Conservation (phyloP, 768 basidiomycete genomes). For the Podaxis pistillaris region DNA sequence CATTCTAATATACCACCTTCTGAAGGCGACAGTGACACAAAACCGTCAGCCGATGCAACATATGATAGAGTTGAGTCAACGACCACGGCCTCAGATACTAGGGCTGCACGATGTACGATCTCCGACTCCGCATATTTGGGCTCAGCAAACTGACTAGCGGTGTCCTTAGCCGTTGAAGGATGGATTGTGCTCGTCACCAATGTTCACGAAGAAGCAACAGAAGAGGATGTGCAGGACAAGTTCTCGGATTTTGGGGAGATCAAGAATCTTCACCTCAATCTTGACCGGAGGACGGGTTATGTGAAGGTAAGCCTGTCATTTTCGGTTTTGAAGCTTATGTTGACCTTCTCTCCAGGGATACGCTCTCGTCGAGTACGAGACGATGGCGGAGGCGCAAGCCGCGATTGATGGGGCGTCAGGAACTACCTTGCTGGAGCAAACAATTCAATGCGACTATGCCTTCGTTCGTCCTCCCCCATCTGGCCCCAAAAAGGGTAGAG, state of each 20-base stretch:
- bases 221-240: conserved; percentile 95
- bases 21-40: conserved; percentile 62
- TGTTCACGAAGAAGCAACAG: conserved; percentile 97
- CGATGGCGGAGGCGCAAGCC: conserved; percentile 88
- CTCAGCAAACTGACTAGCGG: neutral
- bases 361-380: conserved; percentile 96
- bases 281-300: conserved; percentile 96
- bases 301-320: conserved; percentile 74
- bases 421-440: conserved; percentile 81
- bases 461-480: conserved; percentile 88
- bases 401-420: conserved; percentile 92
- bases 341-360: conserved; percentile 68
- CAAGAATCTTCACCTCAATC: conserved; percentile 94
- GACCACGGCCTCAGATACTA: conserved; percentile 65
- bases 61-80: conserved; percentile 80
- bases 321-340: neutral
- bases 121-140: neutral
- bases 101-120: conserved; percentile 81
- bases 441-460: conserved; percentile 86
- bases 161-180: conserved; percentile 83
- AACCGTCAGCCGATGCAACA: conserved; percentile 59
- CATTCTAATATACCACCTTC: conserved; percentile 1
- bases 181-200: conserved; percentile 98
- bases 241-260: conserved; percentile 97
- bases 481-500: conserved; percentile 76